These are phyloP conservation scores for Posidonia australis DNA, from an alignment of 106 monocot species.

Conservation along the genomic window DNA sequence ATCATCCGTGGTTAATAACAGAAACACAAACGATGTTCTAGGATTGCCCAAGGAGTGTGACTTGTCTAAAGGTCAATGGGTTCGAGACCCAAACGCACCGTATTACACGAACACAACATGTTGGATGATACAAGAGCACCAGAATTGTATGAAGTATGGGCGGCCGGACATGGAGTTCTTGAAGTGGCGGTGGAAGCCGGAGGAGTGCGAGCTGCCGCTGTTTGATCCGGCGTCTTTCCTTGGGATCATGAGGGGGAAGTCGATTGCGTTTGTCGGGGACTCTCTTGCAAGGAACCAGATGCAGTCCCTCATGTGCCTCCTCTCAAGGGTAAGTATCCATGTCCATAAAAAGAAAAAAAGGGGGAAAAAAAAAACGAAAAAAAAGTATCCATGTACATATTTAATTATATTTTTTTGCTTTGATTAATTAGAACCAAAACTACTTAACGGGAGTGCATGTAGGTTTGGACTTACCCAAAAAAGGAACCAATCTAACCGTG, in stretches of 20 bases:
- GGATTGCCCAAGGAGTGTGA: background rate
- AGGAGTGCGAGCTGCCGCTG: constrained; percentile 30
- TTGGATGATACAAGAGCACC: constrained; percentile 40
- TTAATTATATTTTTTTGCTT: no score
- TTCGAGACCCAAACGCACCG: constrained; percentile 2
- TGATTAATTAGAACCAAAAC: no score
- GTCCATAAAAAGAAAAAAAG: no score
- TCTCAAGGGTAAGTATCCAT: constrained; percentile 5
- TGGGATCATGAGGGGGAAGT: constrained; percentile 21
- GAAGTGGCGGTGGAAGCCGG: constrained; percentile 45
- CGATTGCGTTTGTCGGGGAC: constrained; percentile 52
- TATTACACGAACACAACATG: constrained; percentile 46
- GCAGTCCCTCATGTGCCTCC: constrained; percentile 20
- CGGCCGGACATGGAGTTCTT: constrained; percentile 40
- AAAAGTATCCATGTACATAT: no score
- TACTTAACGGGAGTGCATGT: no score
- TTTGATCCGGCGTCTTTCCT: constrained; percentile 33
- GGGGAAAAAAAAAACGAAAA: no score
- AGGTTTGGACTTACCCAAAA: no score
- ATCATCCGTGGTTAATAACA: background rate
- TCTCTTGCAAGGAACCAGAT: constrained; percentile 30
- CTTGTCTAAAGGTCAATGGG: background rate
- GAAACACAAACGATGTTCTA: no score
- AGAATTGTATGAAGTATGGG: constrained; percentile 57
- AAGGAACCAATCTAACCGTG: no score